Base-by-base conservation (phyloP, 164 flowering plant species). In the Liquidambar formosana region DNA sequence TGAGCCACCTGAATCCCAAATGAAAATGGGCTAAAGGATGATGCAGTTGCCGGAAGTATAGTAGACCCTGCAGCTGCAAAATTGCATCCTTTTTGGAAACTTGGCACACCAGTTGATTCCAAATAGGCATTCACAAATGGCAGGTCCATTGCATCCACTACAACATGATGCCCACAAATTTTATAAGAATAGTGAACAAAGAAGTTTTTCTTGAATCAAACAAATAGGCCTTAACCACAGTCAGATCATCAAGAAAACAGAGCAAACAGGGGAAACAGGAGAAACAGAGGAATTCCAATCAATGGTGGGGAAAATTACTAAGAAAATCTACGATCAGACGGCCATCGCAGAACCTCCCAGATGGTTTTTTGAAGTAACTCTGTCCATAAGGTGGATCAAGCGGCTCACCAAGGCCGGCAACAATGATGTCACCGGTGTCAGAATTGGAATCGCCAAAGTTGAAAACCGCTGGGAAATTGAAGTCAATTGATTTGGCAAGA, bases 11-110 rank as follows among this genome's bases (percentile, higher is more conserved):
- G 99, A 79, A 87, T 68, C 62, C 87, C 89, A 66, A 91, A 87
- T 15, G 98, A 90, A 75, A 96, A 93, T 46, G 99, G 99, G 78
- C 95, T 78, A 47, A 88, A 74, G 21, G 97, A 80, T 53, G 85
- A 63, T 56, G 91, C 82, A 23, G 86, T 85, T 22, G 99, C 89
- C 18, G 94, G 96, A 63, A 78, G 93, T 33, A 90, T 78, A 18
- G 92, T 91, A 4, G 97, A 86, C 0, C 90, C 98, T 43, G 98
- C 97, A 21, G 86, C 89, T 25, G 99, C 99, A 82, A 91, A 96
- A 54, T 96, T 91, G 78, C 98, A 83, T 9, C 99, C 99, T 69
- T 73, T 84, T 61, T 56, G 74, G 77, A 91, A 96, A 70, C 23
- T 81, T 11, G 97, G 98, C 11, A 78, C 48, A 10, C 89, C 93